Percentiles rank a stretch among this genome's conserved stretches.
Evolutionary conservation across 2,329 filamentous ascomycete genomes (phyloP).

Genomic region (Botryotinia narcissicola): DNA sequence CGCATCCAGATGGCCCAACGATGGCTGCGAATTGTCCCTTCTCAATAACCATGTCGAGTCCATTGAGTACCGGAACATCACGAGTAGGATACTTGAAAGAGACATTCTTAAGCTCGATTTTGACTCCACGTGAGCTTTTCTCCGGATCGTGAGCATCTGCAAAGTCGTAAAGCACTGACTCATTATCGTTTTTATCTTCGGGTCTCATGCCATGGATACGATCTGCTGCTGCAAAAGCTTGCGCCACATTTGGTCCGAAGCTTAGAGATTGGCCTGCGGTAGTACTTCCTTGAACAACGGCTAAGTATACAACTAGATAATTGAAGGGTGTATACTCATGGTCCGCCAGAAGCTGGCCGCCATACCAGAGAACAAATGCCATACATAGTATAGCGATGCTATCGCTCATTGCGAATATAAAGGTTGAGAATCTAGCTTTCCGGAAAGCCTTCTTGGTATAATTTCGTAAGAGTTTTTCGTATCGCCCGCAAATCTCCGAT

Average conservation of each 20-base stretch:
- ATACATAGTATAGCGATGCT: slow-evolving; percentile 56
- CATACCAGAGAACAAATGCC: slow-evolving; percentile 55
- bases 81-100: slow-evolving; percentile 61
- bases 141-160: slow-evolving; percentile 32
- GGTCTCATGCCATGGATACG: slow-evolving; percentile 49
- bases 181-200: neutral
- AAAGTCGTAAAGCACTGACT: slow-evolving; percentile 19
- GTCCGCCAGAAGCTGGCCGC: slow-evolving; percentile 17
- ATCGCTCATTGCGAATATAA: slow-evolving; percentile 54
- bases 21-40: slow-evolving; percentile 69
- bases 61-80: slow-evolving; percentile 55
- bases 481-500: slow-evolving; percentile 51
- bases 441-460: slow-evolving; percentile 50
- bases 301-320: slow-evolving; percentile 57
- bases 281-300: slow-evolving; percentile 52
- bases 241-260: slow-evolving; percentile 54
- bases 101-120: slow-evolving; percentile 55
- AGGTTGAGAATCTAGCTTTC: slow-evolving; percentile 47
- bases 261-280: slow-evolving; percentile 53
- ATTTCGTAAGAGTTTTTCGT: slow-evolving; percentile 45
- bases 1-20: slow-evolving; percentile 61
- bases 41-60: slow-evolving; percentile 57
- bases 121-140: slow-evolving; percentile 42
- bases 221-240: slow-evolving; percentile 58
- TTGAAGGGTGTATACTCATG: slow-evolving; percentile 43